Base-by-base conservation (phyloP, 2,329 filamentous ascomycete genomes). In the Fusarium camptoceras region DNA sequence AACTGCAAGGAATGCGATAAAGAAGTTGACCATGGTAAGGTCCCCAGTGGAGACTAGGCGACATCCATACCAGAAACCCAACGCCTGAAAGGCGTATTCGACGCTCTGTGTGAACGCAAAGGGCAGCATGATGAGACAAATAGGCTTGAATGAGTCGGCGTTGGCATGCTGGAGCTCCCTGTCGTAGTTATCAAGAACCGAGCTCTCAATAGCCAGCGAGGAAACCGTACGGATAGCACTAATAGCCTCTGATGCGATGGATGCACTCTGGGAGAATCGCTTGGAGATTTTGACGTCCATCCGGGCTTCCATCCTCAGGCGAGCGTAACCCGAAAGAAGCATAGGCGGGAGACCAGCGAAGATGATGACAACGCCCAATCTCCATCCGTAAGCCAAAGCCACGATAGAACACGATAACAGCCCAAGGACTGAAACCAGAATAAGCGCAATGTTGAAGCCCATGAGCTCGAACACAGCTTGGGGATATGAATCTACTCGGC, bases 21-120 rank as follows among this genome's bases (percentile, higher is more conserved):
- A 76, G 58, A 81, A 81, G 59, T 78, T 75, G 53, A 86, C 85
- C 69, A 87, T 85, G 6, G 82, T 85, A 62, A 86, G 79, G 67
- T 83, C 86, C 1, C 74, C 73, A 78, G 70, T 50, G 0, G 71
- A 74, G 5, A 81, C 66, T 2, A 81, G 66, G 5, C 72, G 70
- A n/a, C 76, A 77, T 8, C 79, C 79, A 44, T 79, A 81, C 80
- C 80, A 82, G 51, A 81, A 82, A 0, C 78, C 78, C 8, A 81
- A 66, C 1, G 78, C 79, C 68, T 80, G 72, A 44, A 81, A 76
- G 44, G 74, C 77, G 54, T 74, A 76, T 47, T 78, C 73, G 14
- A 74, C 68, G 4, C 68, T 73, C 57, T 80, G 79, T 1, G 74
- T 76, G 3, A 80, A 61, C 3, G 78, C 41, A 11, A 43, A 24